Evolutionary conservation across 768 basidiomycete genomes (phyloP).

Genomic region (Porphyrellus cyaneotinctus): DNA sequence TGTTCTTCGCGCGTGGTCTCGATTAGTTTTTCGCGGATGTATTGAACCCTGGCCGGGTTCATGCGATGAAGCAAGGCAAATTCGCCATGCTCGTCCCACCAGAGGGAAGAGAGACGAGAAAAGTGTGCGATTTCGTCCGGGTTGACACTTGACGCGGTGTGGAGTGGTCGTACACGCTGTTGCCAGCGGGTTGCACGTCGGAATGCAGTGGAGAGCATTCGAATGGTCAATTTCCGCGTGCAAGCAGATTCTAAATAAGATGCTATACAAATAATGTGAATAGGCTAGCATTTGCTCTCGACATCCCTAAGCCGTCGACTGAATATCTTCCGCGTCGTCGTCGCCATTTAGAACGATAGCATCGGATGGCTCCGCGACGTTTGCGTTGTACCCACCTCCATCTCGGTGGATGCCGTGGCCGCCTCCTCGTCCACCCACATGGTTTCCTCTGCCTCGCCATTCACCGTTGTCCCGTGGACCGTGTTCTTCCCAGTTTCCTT

Average conservation of each 20-base stretch:
- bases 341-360: conserved; percentile 58
- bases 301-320: neutral
- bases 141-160: conserved; percentile 49
- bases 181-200: conserved; percentile 14
- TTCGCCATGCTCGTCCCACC: conserved; percentile 96
- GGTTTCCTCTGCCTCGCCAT: conserved; percentile 38
- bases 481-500: conserved; percentile 25
- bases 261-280: conserved; percentile 21
- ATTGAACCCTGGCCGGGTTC: conserved; percentile 87
- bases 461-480: conserved; percentile 35
- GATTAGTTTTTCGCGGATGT: conserved; percentile 71
- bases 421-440: no score
- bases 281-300: conserved; percentile 15
- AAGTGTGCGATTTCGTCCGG: conserved; percentile 83
- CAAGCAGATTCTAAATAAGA: neutral
- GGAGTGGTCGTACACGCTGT: conserved; percentile 13
- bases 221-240: neutral
- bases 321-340: conserved; percentile 19
- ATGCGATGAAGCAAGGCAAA: conserved; percentile 86
- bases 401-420: conserved; percentile 49
- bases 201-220: conserved; percentile 17
- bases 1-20: conserved; percentile 58
- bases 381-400: conserved; percentile 25
- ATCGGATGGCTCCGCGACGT: conserved; percentile 22
- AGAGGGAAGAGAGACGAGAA: conserved; percentile 80